Conservation (phyloP, 441 rosid genomes). For the Oxalis stricta region DNA sequence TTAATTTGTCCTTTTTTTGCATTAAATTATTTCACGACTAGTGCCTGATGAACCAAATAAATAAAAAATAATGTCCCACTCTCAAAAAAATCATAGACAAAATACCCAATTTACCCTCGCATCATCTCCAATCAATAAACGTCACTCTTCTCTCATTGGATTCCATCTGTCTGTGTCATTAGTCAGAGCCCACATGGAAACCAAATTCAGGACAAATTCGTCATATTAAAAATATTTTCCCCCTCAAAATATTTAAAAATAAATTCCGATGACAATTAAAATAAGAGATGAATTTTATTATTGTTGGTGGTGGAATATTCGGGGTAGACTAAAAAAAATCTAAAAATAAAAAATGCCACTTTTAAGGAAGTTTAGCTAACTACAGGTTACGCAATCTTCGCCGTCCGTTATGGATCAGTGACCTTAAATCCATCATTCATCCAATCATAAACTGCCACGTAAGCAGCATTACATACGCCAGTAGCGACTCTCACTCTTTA, state of each 20-base stretch:
- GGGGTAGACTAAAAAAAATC: no score
- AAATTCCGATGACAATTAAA: no score
- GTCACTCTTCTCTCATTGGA: constrained; percentile 9
- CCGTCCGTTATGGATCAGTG: constrained; percentile 23
- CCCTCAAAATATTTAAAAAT: background rate
- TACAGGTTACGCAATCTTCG: constrained; percentile 22
- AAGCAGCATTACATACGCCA: background rate
- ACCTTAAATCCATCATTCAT: constrained; percentile 3
- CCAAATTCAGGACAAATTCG: background rate
- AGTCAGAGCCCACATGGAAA: no score
- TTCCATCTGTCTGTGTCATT: no score
- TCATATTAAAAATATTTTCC: background rate
- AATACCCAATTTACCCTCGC: constrained; percentile 4
- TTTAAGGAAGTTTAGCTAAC: constrained; percentile 2
- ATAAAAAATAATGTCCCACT: no score
- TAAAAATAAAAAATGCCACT: background rate
- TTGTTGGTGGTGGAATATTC: background rate
- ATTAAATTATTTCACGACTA: constrained; percentile 7
- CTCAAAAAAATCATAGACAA: no score
- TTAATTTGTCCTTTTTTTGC: constrained; percentile 19
- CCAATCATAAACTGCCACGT: constrained; percentile 37
- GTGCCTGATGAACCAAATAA: background rate
- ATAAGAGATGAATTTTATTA: no score
- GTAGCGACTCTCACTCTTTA: background rate
- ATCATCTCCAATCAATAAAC: background rate